phyloP scores from a whole-genome alignment of 129 eudicot species.

The Mikania micrantha region DNA sequence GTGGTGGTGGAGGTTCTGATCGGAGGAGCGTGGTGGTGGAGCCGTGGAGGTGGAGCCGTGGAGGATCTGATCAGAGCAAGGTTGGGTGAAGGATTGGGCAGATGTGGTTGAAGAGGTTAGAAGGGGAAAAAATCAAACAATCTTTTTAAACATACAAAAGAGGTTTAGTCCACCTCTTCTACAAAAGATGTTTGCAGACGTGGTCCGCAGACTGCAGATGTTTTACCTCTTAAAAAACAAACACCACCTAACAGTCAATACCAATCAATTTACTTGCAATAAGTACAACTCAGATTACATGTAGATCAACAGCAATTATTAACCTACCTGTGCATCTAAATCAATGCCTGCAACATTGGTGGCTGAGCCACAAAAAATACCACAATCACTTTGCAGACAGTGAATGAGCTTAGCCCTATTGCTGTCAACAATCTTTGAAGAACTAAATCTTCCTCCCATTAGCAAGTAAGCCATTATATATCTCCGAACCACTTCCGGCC shows the following conservation, averaged over 20 bases:
- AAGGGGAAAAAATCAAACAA: too few relatives aligned
- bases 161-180: too few relatives aligned
- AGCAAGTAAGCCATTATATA: conserved; percentile 36
- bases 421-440: conserved; percentile 14
- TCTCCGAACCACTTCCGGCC: conserved; percentile 64
- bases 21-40: too few relatives aligned
- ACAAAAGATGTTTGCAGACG: too few relatives aligned
- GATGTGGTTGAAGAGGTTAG: too few relatives aligned
- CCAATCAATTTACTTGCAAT: not conserved
- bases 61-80: too few relatives aligned
- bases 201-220: too few relatives aligned
- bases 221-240: too few relatives aligned
- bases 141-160: too few relatives aligned
- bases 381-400: conserved; percentile 55
- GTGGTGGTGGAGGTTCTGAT: too few relatives aligned
- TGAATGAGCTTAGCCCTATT: conserved; percentile 27
- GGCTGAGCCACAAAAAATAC: conserved; percentile 36
- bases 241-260: not conserved
- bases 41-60: too few relatives aligned
- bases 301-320: not conserved
- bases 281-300: not conserved
- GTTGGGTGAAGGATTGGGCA: too few relatives aligned
- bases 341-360: conserved; percentile 42
- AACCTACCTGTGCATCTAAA: conserved; percentile 47
- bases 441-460: conserved; percentile 24